phyloP scores from a whole-genome alignment of 345 rosid genomes.

The Microthlaspi erraticum region DNA sequence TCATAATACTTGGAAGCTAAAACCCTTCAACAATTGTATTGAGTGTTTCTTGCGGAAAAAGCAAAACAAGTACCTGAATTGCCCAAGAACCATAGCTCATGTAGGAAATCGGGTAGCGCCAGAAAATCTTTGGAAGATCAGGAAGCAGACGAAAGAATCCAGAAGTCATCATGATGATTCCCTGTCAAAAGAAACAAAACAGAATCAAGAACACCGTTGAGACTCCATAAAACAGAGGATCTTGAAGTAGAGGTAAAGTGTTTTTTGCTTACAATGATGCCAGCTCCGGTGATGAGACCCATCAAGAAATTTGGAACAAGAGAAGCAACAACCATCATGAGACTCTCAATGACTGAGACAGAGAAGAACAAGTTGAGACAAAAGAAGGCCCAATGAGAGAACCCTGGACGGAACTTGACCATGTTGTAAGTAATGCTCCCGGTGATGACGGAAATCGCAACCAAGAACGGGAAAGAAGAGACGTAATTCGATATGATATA shows the following conservation, averaged over 20 bases:
- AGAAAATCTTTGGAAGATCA: slow-evolving; percentile 76
- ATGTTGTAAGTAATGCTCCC: slow-evolving; percentile 65
- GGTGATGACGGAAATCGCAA: slow-evolving; percentile 50
- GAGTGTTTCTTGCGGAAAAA: not conserved
- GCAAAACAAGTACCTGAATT: slow-evolving; percentile 59
- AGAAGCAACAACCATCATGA: slow-evolving; percentile 90
- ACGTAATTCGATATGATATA: slow-evolving; percentile 72
- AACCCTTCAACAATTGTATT: not conserved
- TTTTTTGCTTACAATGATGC: slow-evolving; percentile 63
- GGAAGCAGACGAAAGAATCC: slow-evolving; percentile 79
- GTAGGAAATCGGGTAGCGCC: slow-evolving; percentile 83
- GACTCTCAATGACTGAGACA: slow-evolving; percentile 77
- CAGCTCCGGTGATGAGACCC: slow-evolving; percentile 80
- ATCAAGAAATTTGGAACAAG: slow-evolving; percentile 79
- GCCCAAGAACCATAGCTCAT: slow-evolving; percentile 81
- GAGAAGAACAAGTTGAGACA: slow-evolving; percentile 66
- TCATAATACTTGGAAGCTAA: not conserved
- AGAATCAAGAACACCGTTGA: slow-evolving; percentile 17
- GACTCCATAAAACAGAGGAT: slow-evolving; percentile 3
- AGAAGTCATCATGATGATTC: slow-evolving; percentile 88
- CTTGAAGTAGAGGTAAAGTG: slow-evolving; percentile 6
- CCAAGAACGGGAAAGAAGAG: slow-evolving; percentile 77
- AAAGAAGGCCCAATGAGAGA: slow-evolving; percentile 63
- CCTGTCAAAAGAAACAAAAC: slow-evolving; percentile 45
- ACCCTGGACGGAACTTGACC: slow-evolving; percentile 69